Conservation (phyloP, 2,329 filamentous ascomycete species). For the Phyllosticta citrichinensis region DNA sequence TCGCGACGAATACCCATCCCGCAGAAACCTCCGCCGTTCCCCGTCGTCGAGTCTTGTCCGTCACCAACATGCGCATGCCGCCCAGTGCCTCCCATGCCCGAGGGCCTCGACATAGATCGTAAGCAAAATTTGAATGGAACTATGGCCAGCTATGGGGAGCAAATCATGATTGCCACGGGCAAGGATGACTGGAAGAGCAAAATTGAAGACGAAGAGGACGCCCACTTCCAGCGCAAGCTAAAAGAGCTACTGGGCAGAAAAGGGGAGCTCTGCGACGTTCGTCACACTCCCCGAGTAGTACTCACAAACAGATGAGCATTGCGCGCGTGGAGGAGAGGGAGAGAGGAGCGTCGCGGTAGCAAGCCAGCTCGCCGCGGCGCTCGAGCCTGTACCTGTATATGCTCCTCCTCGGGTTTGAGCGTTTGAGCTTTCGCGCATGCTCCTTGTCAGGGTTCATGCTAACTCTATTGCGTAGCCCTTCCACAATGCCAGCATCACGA, state of each 20-base stretch:
- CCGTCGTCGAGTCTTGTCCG: slow-evolving; percentile 52
- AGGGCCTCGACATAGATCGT: slow-evolving; percentile 63
- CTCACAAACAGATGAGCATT: not conserved
- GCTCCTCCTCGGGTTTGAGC: not conserved
- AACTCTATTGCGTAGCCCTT: slow-evolving; percentile 52
- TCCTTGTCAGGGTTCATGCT: not conserved
- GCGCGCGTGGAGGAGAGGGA: not conserved
- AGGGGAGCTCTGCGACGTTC: slow-evolving; percentile 36
- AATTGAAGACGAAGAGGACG: slow-evolving; percentile 60
- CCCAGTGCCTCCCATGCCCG: slow-evolving; percentile 39
- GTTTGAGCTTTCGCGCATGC: not conserved
- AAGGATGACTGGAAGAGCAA: slow-evolving; percentile 69
- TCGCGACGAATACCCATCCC: slow-evolving; percentile 12
- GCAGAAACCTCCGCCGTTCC: slow-evolving; percentile 24
- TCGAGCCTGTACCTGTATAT: slow-evolving; percentile 1
- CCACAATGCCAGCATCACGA: slow-evolving; percentile 68
- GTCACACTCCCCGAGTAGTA: slow-evolving; percentile 16
- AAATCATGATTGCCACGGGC: slow-evolving; percentile 76
- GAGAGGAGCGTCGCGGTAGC: not conserved
- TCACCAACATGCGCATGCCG: slow-evolving; percentile 67
- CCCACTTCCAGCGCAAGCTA: slow-evolving; percentile 55
- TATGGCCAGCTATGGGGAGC: slow-evolving; percentile 69
- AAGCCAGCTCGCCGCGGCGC: not conserved
- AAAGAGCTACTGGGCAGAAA: slow-evolving; percentile 43
- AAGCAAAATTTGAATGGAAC: slow-evolving; percentile 61